Evolutionary conservation across 805 yeast species (phyloP).

Genomic region (Schwanniomyces pseudopolymorphus): DNA sequence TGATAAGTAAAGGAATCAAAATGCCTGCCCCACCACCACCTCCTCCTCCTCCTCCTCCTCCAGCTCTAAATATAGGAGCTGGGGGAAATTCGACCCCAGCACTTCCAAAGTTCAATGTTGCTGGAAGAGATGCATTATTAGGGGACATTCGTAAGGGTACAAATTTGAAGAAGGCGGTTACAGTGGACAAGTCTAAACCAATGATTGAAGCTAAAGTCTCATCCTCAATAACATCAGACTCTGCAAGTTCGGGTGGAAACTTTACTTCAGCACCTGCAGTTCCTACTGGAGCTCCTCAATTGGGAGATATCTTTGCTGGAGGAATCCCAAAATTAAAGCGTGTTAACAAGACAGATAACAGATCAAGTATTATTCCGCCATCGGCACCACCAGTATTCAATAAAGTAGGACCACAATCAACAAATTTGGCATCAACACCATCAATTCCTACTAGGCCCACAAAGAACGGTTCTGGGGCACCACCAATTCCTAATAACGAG

Average conservation of each 20-base stretch:
- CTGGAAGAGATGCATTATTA: conserved; percentile 51
- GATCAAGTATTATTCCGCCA: conserved; percentile 34
- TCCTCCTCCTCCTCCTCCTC: conserved; percentile 33
- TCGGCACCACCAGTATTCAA: conserved; percentile 15
- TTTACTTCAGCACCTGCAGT: conserved; percentile 21
- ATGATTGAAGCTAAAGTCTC: conserved; percentile 50
- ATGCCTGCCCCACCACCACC: conserved; percentile 34
- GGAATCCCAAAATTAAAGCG: conserved; percentile 72
- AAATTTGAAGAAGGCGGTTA: conserved; percentile 40
- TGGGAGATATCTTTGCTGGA: conserved; percentile 73
- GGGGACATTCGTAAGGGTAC: conserved; percentile 76
- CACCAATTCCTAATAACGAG: conserved; percentile 9
- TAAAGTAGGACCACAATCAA: not conserved
- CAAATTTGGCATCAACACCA: conserved; percentile 15
- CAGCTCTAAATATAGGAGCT: conserved; percentile 11
- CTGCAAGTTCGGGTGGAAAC: conserved; percentile 17
- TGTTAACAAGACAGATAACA: conserved; percentile 29
- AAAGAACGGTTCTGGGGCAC: conserved; percentile 4
- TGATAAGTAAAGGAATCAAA: not conserved
- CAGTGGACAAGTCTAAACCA: conserved; percentile 51
- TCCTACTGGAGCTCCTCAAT: conserved; percentile 44
- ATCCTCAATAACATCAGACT: conserved; percentile 27
- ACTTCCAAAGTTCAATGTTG: conserved; percentile 21
- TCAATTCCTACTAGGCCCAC: conserved; percentile 9
- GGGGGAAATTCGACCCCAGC: conserved; percentile 11